These are phyloP conservation scores for Sporothrix pseudoabietina DNA, from an alignment of 2,329 filamentous ascomycete genomes.

Conservation along the genomic window DNA sequence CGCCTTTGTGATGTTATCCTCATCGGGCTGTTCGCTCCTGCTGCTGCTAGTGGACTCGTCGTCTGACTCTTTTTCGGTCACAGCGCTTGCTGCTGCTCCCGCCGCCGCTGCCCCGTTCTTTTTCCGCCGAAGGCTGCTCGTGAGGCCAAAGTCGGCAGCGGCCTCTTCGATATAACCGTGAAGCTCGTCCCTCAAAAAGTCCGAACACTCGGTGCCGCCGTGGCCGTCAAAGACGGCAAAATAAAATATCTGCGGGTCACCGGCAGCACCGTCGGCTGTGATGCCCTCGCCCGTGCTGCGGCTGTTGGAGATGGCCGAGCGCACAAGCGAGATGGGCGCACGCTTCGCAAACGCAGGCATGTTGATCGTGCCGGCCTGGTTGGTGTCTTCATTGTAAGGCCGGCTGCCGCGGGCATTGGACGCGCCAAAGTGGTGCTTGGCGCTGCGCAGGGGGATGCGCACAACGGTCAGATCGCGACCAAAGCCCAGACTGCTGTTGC, in stretches of 20 bases:
- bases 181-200: constrained; percentile 79
- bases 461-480: constrained; percentile 86
- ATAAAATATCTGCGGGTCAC: constrained; percentile 96
- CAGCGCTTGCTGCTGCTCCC: constrained; percentile 18
- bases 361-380: constrained; percentile 91
- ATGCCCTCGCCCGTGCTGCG: constrained; percentile 62
- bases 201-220: constrained; percentile 84
- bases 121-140: constrained; percentile 67
- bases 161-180: constrained; percentile 88
- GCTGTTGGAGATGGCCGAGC: constrained; percentile 50
- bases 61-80: background rate
- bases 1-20: constrained; percentile 15
- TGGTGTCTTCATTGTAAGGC: constrained; percentile 89
- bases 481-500: constrained; percentile 34
- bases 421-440: constrained; percentile 94
- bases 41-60: constrained; percentile 19
- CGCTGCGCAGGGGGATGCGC: constrained; percentile 86
- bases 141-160: constrained; percentile 72
- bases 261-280: constrained; percentile 69
- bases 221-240: constrained; percentile 97
- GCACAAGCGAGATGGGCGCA: constrained; percentile 64
- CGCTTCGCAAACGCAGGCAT: constrained; percentile 88
- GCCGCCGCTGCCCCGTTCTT: constrained; percentile 34
- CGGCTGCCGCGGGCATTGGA: constrained; percentile 77
- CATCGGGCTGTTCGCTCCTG: background rate